These are phyloP conservation scores for Colletotrichum cordylinicola DNA, from an alignment of 2,329 filamentous ascomycete species.

Conservation along the genomic window DNA sequence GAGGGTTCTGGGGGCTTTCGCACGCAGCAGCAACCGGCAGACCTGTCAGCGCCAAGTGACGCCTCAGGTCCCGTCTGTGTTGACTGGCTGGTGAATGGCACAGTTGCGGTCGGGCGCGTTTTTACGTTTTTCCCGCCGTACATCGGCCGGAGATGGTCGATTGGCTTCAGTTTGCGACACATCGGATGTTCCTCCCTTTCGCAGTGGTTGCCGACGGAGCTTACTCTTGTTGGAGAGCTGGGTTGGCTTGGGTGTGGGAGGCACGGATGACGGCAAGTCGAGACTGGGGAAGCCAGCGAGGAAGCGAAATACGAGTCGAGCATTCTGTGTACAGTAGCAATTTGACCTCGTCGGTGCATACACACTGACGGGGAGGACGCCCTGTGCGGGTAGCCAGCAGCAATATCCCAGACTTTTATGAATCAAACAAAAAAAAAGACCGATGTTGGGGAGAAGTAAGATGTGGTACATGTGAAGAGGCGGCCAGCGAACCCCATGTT, in stretches of 20 bases:
- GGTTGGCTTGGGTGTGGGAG: background rate
- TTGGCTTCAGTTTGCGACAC: background rate
- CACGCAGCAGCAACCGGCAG: background rate
- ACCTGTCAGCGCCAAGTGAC: slow-evolving; percentile 7
- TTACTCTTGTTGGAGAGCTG: background rate
- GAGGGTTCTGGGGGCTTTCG: background rate
- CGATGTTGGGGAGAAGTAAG: background rate
- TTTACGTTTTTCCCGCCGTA: background rate
- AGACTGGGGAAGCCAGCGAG: background rate
- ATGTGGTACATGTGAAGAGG: background rate
- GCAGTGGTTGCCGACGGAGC: background rate
- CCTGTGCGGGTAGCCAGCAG: background rate
- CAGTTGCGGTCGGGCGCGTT: background rate
- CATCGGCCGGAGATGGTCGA: background rate
- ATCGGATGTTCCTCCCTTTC: background rate
- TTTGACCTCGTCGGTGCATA: background rate
- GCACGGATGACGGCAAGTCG: background rate
- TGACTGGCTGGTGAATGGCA: background rate
- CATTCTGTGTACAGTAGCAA: background rate
- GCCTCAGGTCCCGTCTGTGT: background rate
- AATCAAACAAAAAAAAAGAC: background rate
- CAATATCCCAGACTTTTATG: background rate
- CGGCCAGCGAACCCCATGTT: background rate
- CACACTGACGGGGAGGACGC: background rate
- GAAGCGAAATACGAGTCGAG: background rate